Evolutionary conservation across 805 yeast species (phyloP).

Genomic region (Hanseniaspora vineae): DNA sequence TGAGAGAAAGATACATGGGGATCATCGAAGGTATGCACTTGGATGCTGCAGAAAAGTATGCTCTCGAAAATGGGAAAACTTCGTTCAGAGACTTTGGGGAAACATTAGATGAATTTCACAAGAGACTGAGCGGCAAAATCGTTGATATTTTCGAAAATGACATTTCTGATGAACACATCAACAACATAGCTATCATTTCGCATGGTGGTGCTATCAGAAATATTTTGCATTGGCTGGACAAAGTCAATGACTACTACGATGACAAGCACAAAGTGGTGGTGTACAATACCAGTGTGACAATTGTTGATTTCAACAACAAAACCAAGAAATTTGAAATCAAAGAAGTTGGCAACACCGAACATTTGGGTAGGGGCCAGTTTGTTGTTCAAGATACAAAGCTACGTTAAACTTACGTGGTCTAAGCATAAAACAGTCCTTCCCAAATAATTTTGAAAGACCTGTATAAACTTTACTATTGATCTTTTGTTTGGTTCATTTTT

Average conservation of each 20-base stretch:
- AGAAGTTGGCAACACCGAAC: conserved; percentile 53
- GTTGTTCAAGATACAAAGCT: conserved; percentile 36
- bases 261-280: conserved; percentile 39
- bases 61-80: conserved; percentile 40
- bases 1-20: conserved; percentile 74
- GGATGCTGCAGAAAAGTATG: conserved; percentile 42
- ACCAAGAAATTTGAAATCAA: conserved; percentile 32
- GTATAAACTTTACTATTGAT: too few species aligned
- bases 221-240: conserved; percentile 37
- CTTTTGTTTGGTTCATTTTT: too few species aligned
- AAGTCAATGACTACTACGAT: conserved; percentile 19
- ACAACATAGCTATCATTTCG: conserved; percentile 49
- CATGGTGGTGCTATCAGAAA: conserved; percentile 77
- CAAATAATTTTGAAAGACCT: too few species aligned
- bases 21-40: conserved; percentile 63
- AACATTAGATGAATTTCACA: conserved; percentile 29
- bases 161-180: conserved; percentile 16
- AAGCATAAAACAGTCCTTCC: too few species aligned
- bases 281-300: conserved; percentile 61
- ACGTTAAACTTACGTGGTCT: conserved; percentile 20
- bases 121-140: conserved; percentile 38
- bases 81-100: conserved; percentile 59
- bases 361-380: conserved; percentile 43
- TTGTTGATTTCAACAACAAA: conserved; percentile 40
- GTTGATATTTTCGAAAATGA: conserved; percentile 28